These are phyloP conservation scores for Lactarius akahatsu DNA, from an alignment of 768 basidiomycete genomes.

Conservation along the genomic window DNA sequence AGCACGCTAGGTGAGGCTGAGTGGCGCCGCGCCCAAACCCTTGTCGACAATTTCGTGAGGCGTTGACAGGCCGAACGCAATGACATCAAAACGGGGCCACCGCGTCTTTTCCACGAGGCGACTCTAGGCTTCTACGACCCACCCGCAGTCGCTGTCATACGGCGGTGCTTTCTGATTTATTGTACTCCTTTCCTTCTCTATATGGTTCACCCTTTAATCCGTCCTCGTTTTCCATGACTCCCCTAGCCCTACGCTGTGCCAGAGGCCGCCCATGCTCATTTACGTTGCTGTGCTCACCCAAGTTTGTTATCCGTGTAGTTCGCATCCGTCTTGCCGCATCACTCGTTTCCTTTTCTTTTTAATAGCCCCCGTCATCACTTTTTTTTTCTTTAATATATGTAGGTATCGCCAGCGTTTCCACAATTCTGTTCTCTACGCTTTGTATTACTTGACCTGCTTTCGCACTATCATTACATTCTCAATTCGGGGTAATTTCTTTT, in stretches of 20 bases:
- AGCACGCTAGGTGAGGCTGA: conserved; percentile 44
- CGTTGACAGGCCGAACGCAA: conserved; percentile 24
- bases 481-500: conserved; percentile 20
- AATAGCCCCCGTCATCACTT: conserved; percentile 15
- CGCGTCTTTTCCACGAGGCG: conserved; percentile 30
- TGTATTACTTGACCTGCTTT: conserved; percentile 18
- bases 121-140: conserved; percentile 22
- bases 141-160: conserved; percentile 15
- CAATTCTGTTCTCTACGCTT: conserved; percentile 14
- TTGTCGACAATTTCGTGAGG: conserved; percentile 30
- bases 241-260: conserved; percentile 9
- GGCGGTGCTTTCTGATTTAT: conserved; percentile 15
- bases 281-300: conserved; percentile 25
- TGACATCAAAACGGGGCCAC: conserved; percentile 31
- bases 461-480: neutral
- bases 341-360: conserved; percentile 18
- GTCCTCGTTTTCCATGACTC: conserved; percentile 16
- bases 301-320: conserved; percentile 26
- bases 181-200: conserved; percentile 10
- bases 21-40: conserved; percentile 18
- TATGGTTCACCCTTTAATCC: conserved; percentile 13
- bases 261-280: conserved; percentile 22
- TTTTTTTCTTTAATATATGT: conserved; percentile 16
- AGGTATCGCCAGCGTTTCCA: conserved; percentile 21
- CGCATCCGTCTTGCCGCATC: conserved; percentile 27